A percentile compares a stretch with the other conserved stretches of the same genome.
Conservation (phyloP, 2,329 filamentous ascomycete genomes). For the Pyricularia grisea region DNA sequence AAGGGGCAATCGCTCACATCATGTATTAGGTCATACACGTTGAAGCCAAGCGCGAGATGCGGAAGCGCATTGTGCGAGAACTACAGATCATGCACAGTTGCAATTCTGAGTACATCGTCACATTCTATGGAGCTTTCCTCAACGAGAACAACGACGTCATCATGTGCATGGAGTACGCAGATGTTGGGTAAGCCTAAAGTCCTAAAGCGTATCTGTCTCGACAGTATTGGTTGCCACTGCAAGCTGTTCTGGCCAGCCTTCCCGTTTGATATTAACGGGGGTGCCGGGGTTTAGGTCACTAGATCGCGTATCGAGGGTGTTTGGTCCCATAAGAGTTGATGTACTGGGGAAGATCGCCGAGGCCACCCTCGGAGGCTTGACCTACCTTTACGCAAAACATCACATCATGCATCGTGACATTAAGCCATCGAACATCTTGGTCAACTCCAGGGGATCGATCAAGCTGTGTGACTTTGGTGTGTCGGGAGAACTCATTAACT, state of each 20-base stretch:
- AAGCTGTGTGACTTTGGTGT: conserved; percentile 98
- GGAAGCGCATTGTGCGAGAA: conserved; percentile 93
- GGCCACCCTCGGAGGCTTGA: conserved; percentile 83
- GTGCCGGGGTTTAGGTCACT: conserved; percentile 54
- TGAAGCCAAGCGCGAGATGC: conserved; percentile 93
- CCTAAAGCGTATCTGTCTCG: not conserved
- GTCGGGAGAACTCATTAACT: conserved; percentile 96
- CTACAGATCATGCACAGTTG: conserved; percentile 98
- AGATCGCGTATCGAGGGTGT: conserved; percentile 87
- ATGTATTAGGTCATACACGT: conserved; percentile 78
- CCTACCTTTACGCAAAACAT: conserved; percentile 90
- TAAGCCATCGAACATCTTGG: conserved; percentile 94
- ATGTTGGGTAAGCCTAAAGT: conserved; percentile 70
- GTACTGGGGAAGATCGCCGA: conserved; percentile 97
- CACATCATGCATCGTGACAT: conserved; percentile 99
- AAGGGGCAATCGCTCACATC: conserved; percentile 9
- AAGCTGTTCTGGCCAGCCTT: not conserved
- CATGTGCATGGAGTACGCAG: conserved; percentile 99
- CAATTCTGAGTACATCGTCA: conserved; percentile 94
- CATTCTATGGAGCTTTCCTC: conserved; percentile 94
- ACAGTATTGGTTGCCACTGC: not conserved
- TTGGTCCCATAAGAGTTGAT: conserved; percentile 90
- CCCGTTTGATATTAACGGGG: conserved; percentile 2
- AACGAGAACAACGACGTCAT: conserved; percentile 97
- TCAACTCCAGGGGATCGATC: conserved; percentile 89